These are phyloP conservation scores for Solanum etuberosum DNA, from an alignment of 257 asterid species.

Conservation along the genomic window DNA sequence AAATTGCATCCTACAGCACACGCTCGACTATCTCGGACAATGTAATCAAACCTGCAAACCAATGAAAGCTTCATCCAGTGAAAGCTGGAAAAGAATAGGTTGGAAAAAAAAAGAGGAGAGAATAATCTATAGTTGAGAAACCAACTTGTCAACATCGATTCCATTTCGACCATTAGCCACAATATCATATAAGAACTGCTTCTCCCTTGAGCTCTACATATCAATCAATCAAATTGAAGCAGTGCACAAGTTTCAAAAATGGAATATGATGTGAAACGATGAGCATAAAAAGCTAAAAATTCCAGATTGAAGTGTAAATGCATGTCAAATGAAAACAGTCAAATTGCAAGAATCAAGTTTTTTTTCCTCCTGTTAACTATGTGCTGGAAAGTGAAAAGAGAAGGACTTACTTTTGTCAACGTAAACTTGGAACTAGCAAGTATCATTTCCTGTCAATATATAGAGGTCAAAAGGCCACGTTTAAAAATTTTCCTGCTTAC, in stretches of 20 bases:
- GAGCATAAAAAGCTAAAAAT: constrained; percentile 9
- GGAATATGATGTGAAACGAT: background rate
- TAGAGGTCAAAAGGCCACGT: background rate
- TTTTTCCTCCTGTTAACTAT: background rate
- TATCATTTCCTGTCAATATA: constrained; percentile 69
- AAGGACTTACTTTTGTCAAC: constrained; percentile 34
- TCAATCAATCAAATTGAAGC: background rate
- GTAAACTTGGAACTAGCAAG: constrained; percentile 65
- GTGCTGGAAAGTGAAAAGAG: background rate
- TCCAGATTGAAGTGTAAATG: background rate
- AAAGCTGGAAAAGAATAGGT: background rate
- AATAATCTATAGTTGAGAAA: constrained; percentile 11
- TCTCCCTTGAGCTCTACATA: constrained; percentile 63
- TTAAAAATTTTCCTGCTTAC: background rate
- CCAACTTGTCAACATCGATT: constrained; percentile 97
- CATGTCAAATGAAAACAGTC: background rate
- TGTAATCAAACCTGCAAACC: constrained; percentile 77
- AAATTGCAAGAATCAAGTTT: background rate
- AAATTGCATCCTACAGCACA: constrained; percentile 92
- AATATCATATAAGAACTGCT: constrained; percentile 72
- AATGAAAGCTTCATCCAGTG: background rate
- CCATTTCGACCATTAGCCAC: constrained; percentile 99
- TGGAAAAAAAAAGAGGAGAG: background rate
- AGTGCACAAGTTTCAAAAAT: background rate
- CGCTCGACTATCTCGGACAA: constrained; percentile 80